A percentile compares a stretch with the other conserved stretches of the same genome.
Evolutionary conservation across 2,329 filamentous ascomycete species (phyloP).

Genomic region (Clathrospora elynae): DNA sequence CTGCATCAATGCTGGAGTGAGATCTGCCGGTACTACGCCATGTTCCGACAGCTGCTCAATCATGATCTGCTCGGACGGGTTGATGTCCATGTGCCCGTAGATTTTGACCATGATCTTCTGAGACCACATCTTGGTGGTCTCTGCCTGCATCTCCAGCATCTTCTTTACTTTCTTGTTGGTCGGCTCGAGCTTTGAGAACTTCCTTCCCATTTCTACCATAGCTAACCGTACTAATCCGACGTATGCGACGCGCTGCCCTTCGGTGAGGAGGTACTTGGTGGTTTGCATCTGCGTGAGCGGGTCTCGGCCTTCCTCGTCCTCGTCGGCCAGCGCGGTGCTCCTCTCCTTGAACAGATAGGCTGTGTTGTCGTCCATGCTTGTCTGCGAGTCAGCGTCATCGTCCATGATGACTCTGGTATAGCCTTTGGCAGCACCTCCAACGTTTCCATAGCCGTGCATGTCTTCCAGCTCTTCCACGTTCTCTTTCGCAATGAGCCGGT

Average conservation of each 20-base stretch:
- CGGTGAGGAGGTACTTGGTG: slow-evolving; percentile 92
- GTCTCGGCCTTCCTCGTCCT: slow-evolving; percentile 79
- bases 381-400: slow-evolving; percentile 90
- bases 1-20: slow-evolving; percentile 85
- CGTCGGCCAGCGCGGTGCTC: slow-evolving; percentile 63
- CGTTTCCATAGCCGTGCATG: slow-evolving; percentile 71
- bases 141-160: slow-evolving; percentile 68
- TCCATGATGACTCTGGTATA: slow-evolving; percentile 96
- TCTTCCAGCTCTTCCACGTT: slow-evolving; percentile 72
- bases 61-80: slow-evolving; percentile 90
- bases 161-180: slow-evolving; percentile 74
- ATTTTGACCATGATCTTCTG: slow-evolving; percentile 98
- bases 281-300: slow-evolving; percentile 89
- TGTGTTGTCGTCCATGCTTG: slow-evolving; percentile 96
- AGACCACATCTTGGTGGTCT: slow-evolving; percentile 91
- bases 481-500: slow-evolving; percentile 82
- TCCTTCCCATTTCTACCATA: slow-evolving; percentile 75
- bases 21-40: slow-evolving; percentile 81
- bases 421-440: slow-evolving; percentile 90
- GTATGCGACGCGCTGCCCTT: slow-evolving; percentile 94
- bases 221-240: slow-evolving; percentile 86
- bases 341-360: slow-evolving; percentile 88
- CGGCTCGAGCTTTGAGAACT: slow-evolving; percentile 65
- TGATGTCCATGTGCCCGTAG: slow-evolving; percentile 97
- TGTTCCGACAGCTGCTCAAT: slow-evolving; percentile 95